Conservation (phyloP, 73 alveolate genomes). For the Symbiodinium pilosum region DNA sequence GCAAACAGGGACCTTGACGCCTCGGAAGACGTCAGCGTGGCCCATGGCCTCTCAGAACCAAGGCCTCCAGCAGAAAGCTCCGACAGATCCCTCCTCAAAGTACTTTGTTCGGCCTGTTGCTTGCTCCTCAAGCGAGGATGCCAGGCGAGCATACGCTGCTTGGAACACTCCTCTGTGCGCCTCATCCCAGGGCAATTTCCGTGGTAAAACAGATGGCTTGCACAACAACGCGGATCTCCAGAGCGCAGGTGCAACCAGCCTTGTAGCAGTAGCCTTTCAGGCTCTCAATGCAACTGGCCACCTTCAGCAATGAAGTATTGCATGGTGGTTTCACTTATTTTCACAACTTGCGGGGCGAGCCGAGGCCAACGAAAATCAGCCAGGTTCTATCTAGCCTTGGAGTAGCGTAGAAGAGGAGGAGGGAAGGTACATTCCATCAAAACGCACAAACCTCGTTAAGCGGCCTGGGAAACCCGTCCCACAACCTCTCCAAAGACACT, state of each 20-base stretch:
- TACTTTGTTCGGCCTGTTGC: conserved; percentile 60
- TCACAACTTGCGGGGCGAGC: too few relatives aligned
- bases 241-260: background rate
- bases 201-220: too few relatives aligned
- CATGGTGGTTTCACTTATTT: too few relatives aligned
- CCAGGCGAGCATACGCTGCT: conserved; percentile 71
- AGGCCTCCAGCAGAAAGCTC: conserved; percentile 12
- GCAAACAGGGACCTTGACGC: background rate
- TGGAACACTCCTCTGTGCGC: conserved; percentile 46
- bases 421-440: too few relatives aligned
- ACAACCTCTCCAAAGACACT: background rate
- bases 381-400: too few relatives aligned
- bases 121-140: conserved; percentile 39
- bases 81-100: too few relatives aligned
- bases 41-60: conserved; percentile 40
- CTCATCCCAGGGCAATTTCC: too few relatives aligned
- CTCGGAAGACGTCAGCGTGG: conserved; percentile 72
- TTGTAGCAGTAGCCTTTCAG: conserved; percentile 67
- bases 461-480: background rate
- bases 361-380: too few relatives aligned
- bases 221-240: too few relatives aligned
- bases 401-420: too few relatives aligned
- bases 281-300: conserved; percentile 88
- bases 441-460: too few relatives aligned
- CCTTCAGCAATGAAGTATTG: background rate